Evolutionary conservation across 2,329 filamentous ascomycete species (phyloP), one percentile per base, ranked within the genome.

Genomic region (Paraconiothyrium sp.): DNA sequence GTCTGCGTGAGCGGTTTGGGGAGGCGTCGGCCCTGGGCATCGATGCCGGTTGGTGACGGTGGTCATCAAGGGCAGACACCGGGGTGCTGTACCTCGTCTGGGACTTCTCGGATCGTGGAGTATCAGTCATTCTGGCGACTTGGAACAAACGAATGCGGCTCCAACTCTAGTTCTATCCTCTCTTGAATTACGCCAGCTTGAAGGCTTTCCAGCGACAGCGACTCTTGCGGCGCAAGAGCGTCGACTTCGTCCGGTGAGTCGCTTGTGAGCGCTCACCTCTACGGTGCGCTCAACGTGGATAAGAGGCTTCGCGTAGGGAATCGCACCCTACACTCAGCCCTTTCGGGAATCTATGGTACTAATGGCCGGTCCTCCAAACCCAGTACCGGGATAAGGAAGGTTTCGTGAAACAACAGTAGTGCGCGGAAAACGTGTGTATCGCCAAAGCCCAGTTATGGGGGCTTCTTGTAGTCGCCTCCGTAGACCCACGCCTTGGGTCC

Each of bases 401-500:
- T 30, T 59, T 27, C n/a, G 60, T 51, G 61, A 58, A 64, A 67
- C 59, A 63, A 68, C 61, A 65, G 62, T 58, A 39, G 54, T 64
- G 37, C 39, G 65, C 64, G 54, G 65, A 63, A 46, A 62, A 68
- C 55, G 64, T 64, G 61, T 63, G 56, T 49, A 46, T 52, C 60
- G n/a, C 46, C 62, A 34, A 80, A 80, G 79, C 73, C 85, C 81
- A 94, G 84, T 97, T 98, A 98, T 86, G 94, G 94, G 80, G 95
- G 94, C 84, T 97, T 94, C 86, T 93, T 95, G 86, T 78, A 77
- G 68, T 95, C 92, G 85, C 93, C 92, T 91, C 94, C 94, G 82
- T 94, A 94, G 89, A 96, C 93, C 93, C 93, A 92, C 86, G 90
- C 89, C 80, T 90, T 89, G 83, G 93, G 94, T 86, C 93, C 93